Evolutionary conservation across 2,329 filamentous ascomycete genomes (phyloP), one percentile per base, ranked within the genome.

Genomic region (Exophiala calicioides): DNA sequence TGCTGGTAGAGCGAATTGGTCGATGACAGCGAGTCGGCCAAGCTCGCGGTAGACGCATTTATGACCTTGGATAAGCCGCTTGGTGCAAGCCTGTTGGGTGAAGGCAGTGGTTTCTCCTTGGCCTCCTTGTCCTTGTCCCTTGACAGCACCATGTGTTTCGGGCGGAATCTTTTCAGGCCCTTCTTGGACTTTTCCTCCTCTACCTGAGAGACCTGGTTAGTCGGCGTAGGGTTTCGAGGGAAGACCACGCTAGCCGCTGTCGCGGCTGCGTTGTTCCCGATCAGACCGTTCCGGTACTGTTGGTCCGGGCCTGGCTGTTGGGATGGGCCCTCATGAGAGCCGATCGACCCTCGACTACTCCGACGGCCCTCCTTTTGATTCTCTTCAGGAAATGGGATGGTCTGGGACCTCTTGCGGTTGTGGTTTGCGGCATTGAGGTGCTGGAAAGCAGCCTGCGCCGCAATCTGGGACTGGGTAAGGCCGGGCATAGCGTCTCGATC

Each of bases 141-240:
- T n/a, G 77, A 78, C 12, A 82, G 75, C 3, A 74, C 77, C 54
- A 84, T 82, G 53, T 77, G 79, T 65, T 84, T 84, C 2, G 81
- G 81, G 59, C 84, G 84, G 61, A 86, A 85, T 64, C 85, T 85
- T 76, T 82, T 84, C 27, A 79, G 79, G 60, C 77, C 77, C 49
- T 76, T 73, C 59, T 82, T 82, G 40, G 70, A 64, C 47, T 72
- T 68, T 31, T 63, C 65, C 44, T 69, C 66, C 20, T 60, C 53
- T 3, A 58, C 56, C 16, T 60, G 52, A 5, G 66, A 64, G 15
- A 47, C 41, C 9, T 58, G 45, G 33, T 60, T 52, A 34, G 59
- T 47, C 39, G 58, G 50, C 18, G 64, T 59, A 13, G 62, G 72
- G 51, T 71, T 78, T 39, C 78, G 68, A 9, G 81, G 81, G 58